Evolutionary conservation across 2,329 filamentous ascomycete genomes (phyloP), one percentile per base, ranked within the genome.

Genomic region (Eurotiales sp.): DNA sequence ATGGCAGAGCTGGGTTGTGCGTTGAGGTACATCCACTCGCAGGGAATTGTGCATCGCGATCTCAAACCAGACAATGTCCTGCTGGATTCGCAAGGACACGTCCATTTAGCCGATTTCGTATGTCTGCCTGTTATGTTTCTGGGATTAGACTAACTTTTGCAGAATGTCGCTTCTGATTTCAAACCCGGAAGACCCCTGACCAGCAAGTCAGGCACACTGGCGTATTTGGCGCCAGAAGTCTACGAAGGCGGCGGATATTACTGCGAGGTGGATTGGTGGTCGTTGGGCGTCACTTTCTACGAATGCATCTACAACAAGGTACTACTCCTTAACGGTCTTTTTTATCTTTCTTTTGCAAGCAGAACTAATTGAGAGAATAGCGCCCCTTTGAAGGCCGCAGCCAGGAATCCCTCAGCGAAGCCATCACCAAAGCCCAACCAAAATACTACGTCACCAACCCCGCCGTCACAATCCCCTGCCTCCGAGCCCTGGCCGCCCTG

Each of bases 301-400:
- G 93, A 99, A 71, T 97, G 93, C 79, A 96, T 99, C 58, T 99
- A 97, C 75, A 96, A 95, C 75, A 97, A 95, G 85, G 90, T 55
- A 45, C 4, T n/a, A n/a, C n/a, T n/a, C n/a, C n/a, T n/a, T n/a
- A n/a, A n/a, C n/a, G n/a, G n/a, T n/a, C n/a, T n/a, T n/a, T n/a
- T n/a, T n/a, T n/a, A n/a, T n/a, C n/a, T n/a, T n/a, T n/a, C n/a
- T n/a, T n/a, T n/a, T n/a, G n/a, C n/a, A n/a, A n/a, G n/a, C n/a
- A n/a, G n/a, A n/a, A n/a, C n/a, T n/a, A n/a, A 36, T 30, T 50
- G 32, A 47, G 36, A 22, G 8, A 22, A 34, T 64, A 95, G 89
- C 83, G 93, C 61, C 93, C 93, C 19, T 99, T 97, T 59, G 90
- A 96, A 64, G 92, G 90, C 48, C 89, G 85, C 60, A 91, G 85